Base-by-base conservation (phyloP, 257 asterid species). In the Nicotiana undulata region DNA sequence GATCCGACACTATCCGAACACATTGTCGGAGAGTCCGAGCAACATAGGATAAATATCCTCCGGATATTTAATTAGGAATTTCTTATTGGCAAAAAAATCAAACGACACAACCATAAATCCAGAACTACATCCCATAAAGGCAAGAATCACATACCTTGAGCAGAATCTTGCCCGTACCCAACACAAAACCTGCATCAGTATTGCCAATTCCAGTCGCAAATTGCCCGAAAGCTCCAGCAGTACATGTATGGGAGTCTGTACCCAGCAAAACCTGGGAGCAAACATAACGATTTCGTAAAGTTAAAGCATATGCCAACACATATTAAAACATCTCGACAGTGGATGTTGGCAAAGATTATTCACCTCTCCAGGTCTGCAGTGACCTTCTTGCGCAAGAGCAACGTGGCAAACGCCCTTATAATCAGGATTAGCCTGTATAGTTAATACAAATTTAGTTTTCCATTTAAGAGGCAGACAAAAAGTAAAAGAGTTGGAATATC, bases 331-430 rank as follows among this genome's bases (percentile, higher is more conserved):
- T 15, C 78, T 4, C 5, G 44, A 49, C 40, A 26, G 9, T 7
- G 44, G 79, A 49, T 74, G 0, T 26, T 16, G 26, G 24, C 40
- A 49, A 3, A 49, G 22, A 49, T 7, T 15, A 55, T 61, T 46
- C 83, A 96, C 99, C 98, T 96, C 98, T 85, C 98, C 98, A 46
- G 98, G 98, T 82, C 98, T 86, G 90, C 98, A 94, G 87, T 96
- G 98, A 83, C 99, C 99, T 89, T 96, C 99, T 89, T 96, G 98
- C n/a, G 99, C 98, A 85, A 96, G 97, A 79, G 99, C 98, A 26
- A 96, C 80, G 84, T 96, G 99, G 90, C 99, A 96, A 37, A 96
- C 99, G 80, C 99, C 99, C 93, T 94, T 96, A 82, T 94, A 92
- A 83, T 96, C 97, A 17, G 97, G 98, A 87, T 96, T 96, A 53